A percentile compares a stretch with the other conserved stretches of the same genome.
Conservation (phyloP, 2,329 filamentous ascomycete genomes). For the Hymenoscyphus scutula region DNA sequence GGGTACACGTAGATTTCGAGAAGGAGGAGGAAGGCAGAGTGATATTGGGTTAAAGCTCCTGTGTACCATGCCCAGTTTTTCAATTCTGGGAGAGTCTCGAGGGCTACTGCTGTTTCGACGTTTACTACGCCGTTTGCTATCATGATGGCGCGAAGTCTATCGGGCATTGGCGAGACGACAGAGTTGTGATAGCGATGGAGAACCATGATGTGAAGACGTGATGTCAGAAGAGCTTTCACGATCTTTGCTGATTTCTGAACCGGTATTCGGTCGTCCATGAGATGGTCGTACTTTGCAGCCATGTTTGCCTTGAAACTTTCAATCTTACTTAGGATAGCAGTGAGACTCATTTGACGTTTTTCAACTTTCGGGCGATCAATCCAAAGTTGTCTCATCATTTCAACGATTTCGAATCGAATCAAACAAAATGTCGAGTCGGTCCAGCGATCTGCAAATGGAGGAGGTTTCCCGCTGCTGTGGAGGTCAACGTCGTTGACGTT, state of each 20-base stretch:
- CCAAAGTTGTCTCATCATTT: slow-evolving; percentile 71
- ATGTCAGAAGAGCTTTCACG: slow-evolving; percentile 62
- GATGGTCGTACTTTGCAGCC: slow-evolving; percentile 62
- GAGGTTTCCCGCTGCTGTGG: slow-evolving; percentile 45
- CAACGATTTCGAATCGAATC: slow-evolving; percentile 70
- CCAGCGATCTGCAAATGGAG: slow-evolving; percentile 46
- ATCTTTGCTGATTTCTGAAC: slow-evolving; percentile 62
- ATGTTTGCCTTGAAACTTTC: slow-evolving; percentile 65
- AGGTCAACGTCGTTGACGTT: slow-evolving; percentile 69
- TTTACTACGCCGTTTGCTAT: slow-evolving; percentile 57
- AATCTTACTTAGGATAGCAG: slow-evolving; percentile 63
- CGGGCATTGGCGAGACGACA: slow-evolving; percentile 48
- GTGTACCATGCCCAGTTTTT: slow-evolving; percentile 66
- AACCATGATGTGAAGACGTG: slow-evolving; percentile 63
- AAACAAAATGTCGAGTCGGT: slow-evolving; percentile 66
- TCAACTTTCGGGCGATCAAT: slow-evolving; percentile 66
- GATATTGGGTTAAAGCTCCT: slow-evolving; percentile 71
- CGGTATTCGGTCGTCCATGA: slow-evolving; percentile 58
- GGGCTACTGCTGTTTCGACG: slow-evolving; percentile 52
- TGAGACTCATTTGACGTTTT: slow-evolving; percentile 58
- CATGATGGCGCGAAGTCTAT: slow-evolving; percentile 61
- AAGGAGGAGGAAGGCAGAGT: slow-evolving; percentile 66
- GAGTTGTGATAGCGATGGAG: slow-evolving; percentile 62
- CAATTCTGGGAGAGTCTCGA: slow-evolving; percentile 53
- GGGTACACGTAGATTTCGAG: slow-evolving; percentile 58